phyloP scores from a whole-genome alignment of 306 rosid genomes.

The Pyrus betulifolia region DNA sequence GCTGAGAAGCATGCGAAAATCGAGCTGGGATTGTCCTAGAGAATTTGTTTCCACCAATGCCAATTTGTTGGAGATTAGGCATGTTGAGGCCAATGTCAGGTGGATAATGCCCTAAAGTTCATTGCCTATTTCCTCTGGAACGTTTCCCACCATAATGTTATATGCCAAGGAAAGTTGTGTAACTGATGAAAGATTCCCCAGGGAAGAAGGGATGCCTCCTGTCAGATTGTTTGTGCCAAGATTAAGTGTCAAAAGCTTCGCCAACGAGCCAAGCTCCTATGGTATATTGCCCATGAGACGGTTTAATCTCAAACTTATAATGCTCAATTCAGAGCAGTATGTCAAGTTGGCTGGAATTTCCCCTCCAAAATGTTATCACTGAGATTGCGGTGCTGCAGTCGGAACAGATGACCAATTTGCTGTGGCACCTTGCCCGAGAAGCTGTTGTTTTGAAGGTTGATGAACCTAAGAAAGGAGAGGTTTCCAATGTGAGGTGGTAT shows the following conservation, averaged over 20 bases:
- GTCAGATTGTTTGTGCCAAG: slow-evolving; percentile 5
- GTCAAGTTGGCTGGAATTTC: slow-evolving; percentile 26
- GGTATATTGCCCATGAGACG: slow-evolving; percentile 16
- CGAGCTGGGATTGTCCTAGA: slow-evolving; percentile 21
- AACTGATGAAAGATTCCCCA: slow-evolving; percentile 33
- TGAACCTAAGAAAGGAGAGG: slow-evolving; percentile 8
- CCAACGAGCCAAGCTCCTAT: background rate
- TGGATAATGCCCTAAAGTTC: slow-evolving; percentile 27
- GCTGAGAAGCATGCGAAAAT: slow-evolving; percentile 24
- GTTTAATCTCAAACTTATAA: background rate
- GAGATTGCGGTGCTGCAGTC: background rate
- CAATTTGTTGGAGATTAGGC: slow-evolving; percentile 6
- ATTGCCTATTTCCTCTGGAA: slow-evolving; percentile 28
- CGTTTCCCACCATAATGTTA: slow-evolving; percentile 18
- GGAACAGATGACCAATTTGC: slow-evolving; percentile 10
- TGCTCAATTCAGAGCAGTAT: background rate
- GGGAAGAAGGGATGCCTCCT: slow-evolving; percentile 23
- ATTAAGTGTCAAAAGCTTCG: background rate
- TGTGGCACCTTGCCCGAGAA: slow-evolving; percentile 24
- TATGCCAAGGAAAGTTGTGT: accelerated
- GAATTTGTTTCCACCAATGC: slow-evolving; percentile 12
- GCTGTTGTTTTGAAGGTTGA: slow-evolving; percentile 11
- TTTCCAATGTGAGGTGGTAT: slow-evolving; percentile 38
- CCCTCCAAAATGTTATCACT: slow-evolving; percentile 23
- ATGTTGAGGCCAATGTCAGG: slow-evolving; percentile 22